Evolutionary conservation across 2,329 filamentous ascomycete genomes (phyloP).

Genomic region (Pseudocercospora crystallina): DNA sequence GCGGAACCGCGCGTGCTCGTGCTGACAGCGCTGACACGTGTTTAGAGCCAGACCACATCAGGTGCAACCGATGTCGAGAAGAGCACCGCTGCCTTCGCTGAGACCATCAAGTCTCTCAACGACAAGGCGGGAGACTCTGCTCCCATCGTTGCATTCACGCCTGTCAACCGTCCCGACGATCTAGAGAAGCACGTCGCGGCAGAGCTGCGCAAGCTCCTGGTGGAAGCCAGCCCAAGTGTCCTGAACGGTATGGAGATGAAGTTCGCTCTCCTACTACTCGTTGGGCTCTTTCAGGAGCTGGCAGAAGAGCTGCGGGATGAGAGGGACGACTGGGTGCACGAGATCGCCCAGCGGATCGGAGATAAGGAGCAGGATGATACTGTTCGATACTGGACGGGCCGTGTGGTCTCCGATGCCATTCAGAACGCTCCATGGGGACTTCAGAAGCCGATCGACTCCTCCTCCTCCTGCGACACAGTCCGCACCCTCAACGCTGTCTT

Average conservation of each 20-base stretch:
- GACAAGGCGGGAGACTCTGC: neutral
- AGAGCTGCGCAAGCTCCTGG: constrained; percentile 2
- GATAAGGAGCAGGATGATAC: neutral
- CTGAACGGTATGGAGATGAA: constrained; percentile 4
- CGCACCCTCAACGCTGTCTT: constrained; percentile 3
- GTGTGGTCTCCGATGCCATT: neutral
- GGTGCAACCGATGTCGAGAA: neutral
- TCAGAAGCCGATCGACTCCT: neutral
- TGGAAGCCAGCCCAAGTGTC: neutral
- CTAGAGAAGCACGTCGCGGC: neutral
- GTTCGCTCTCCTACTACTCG: constrained; percentile 2
- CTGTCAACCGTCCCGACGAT: neutral
- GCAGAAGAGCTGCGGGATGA: neutral
- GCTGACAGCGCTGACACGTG: neutral
- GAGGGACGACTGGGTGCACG: constrained; percentile 3
- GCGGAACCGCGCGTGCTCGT: neutral
- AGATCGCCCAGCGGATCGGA: neutral
- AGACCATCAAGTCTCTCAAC: neutral
- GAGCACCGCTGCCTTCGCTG: neutral
- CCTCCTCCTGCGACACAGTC: neutral
- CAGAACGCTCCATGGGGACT: constrained; percentile 4
- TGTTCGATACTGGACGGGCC: constrained; percentile 4
- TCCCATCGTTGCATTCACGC: neutral
- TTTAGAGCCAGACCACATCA: neutral
- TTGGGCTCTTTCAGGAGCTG: neutral